Evolutionary conservation across 2,329 filamentous ascomycete species (phyloP).

Genomic region (Beauveria pseudobassiana): DNA sequence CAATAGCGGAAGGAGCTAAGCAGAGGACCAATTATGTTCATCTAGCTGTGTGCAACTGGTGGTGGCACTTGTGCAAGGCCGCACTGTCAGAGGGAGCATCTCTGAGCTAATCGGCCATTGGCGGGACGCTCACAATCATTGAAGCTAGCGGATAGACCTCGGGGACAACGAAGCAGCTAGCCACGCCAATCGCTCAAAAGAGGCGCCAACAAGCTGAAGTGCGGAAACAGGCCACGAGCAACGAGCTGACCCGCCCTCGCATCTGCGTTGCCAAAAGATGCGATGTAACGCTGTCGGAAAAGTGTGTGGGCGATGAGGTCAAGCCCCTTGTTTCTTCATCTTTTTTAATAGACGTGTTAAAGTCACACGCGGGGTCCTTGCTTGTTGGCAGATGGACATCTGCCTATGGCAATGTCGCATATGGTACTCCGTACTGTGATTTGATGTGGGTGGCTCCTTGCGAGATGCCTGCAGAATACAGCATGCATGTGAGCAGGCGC

Average conservation of each 20-base stretch:
- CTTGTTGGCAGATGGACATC: not conserved
- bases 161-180: conserved; percentile 3
- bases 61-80: not conserved
- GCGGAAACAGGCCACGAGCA: not conserved
- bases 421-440: not conserved
- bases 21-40: not conserved
- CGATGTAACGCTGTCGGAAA: not conserved
- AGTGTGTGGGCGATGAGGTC: not conserved
- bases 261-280: not conserved
- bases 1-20: not conserved
- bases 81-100: not conserved
- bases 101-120: conserved; percentile 4
- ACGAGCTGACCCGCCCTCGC: not conserved
- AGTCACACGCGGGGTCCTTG: not conserved
- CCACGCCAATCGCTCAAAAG: not conserved
- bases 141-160: conserved; percentile 1
- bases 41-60: not conserved
- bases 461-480: not conserved
- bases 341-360: not conserved
- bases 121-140: not conserved
- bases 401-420: not conserved
- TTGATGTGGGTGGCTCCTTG: not conserved
- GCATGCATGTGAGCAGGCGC: conserved; percentile 2
- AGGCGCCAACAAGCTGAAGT: not conserved
- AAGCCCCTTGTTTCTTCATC: not conserved